Conservation (phyloP, 495 filamentous ascomycete species). For the Daldinia vernicosa region DNA sequence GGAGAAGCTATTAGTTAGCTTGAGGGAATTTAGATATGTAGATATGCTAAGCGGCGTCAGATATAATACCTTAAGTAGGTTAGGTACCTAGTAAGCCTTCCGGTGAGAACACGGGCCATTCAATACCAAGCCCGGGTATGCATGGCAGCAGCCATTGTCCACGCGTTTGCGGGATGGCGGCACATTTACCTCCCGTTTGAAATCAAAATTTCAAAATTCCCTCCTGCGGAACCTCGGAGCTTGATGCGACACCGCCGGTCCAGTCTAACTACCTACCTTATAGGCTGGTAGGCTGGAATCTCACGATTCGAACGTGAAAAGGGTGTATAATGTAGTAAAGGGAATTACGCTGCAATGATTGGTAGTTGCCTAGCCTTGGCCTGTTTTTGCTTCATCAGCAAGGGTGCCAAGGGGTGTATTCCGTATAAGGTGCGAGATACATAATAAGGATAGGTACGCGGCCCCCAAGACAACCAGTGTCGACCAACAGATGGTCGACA, state of each 20-base stretch:
- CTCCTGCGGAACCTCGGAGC: constrained; percentile 29
- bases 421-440: neutral
- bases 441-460: constrained; percentile 23
- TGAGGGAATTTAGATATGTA: constrained; percentile 39
- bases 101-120: constrained; percentile 24
- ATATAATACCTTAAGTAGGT: constrained; percentile 14
- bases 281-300: constrained; percentile 3
- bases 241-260: constrained; percentile 12
- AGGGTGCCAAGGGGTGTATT: neutral
- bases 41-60: constrained; percentile 34
- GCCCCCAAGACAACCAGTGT: constrained; percentile 38
- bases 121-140: constrained; percentile 34
- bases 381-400: neutral
- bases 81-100: constrained; percentile 31
- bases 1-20: constrained; percentile 20
- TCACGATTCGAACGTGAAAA: constrained; percentile 18
- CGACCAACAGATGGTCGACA: constrained; percentile 35
- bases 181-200: constrained; percentile 16
- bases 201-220: neutral
- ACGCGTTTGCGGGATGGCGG: constrained; percentile 18
- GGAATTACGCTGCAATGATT: neutral
- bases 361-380: constrained; percentile 15
- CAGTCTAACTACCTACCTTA: neutral
- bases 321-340: neutral
- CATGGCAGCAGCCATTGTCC: constrained; percentile 17